These are phyloP conservation scores for Cydonia oblonga DNA, from an alignment of 331 rosid genomes.

Conservation along the genomic window DNA sequence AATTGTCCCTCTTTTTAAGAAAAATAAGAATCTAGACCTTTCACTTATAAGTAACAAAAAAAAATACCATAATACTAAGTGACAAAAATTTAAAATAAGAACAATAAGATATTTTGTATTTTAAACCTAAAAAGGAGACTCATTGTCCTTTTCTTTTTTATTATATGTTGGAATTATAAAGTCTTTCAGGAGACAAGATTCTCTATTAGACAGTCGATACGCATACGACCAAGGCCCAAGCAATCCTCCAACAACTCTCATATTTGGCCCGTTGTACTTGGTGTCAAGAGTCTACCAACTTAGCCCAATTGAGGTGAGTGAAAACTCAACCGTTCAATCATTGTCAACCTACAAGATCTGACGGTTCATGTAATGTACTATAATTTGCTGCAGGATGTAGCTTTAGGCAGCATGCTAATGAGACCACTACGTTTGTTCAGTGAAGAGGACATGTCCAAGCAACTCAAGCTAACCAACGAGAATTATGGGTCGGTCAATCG, in stretches of 20 bases:
- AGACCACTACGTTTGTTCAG: slow-evolving; percentile 23
- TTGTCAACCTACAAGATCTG: neutral
- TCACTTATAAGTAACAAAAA: too few relatives aligned
- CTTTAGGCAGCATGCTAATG: slow-evolving; percentile 16
- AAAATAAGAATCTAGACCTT: too few relatives aligned
- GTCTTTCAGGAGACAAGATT: slow-evolving; percentile 2
- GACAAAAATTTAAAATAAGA: too few relatives aligned
- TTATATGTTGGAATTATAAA: neutral
- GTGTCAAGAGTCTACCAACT: slow-evolving; percentile 13
- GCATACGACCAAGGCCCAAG: slow-evolving; percentile 14
- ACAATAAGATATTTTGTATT: too few relatives aligned
- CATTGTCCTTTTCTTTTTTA: too few relatives aligned
- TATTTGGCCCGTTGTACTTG: slow-evolving; percentile 18
- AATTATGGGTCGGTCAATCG: slow-evolving; percentile 20
- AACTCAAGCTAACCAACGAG: slow-evolving; percentile 5
- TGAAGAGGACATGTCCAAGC: slow-evolving; percentile 20
- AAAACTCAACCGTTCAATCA: neutral
- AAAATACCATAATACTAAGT: too few relatives aligned
- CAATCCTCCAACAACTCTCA: slow-evolving; percentile 17
- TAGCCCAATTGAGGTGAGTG: slow-evolving; percentile 16
- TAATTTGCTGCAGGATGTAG: slow-evolving; percentile 17
- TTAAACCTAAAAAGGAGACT: too few relatives aligned
- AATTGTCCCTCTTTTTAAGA: too few relatives aligned
- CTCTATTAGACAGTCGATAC: slow-evolving; percentile 3
- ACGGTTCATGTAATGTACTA: neutral